Evolutionary conservation across 305 asterid genomes (phyloP).

Genomic region (Fraxinus platypoda): DNA sequence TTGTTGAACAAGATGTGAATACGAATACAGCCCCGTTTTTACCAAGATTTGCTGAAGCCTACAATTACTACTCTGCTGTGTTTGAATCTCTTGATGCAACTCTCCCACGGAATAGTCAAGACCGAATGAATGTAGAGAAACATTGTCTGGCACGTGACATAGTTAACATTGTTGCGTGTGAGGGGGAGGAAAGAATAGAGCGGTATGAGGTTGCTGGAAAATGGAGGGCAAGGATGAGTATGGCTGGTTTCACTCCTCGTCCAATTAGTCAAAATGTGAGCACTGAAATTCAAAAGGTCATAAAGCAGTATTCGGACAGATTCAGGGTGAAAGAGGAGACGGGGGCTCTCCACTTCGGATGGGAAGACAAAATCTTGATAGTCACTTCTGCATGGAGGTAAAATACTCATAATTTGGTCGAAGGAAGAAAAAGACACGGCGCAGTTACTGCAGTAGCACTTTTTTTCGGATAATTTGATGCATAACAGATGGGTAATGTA

Average conservation of each 20-base stretch:
- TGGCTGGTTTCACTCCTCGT: conserved; percentile 78
- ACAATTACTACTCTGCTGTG: conserved; percentile 69
- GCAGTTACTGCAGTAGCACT: conserved; percentile 1
- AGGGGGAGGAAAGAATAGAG: conserved; percentile 88
- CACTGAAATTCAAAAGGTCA: conserved; percentile 50
- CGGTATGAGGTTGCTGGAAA: conserved; percentile 93
- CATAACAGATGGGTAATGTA: conserved; percentile 3
- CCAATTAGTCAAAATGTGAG: conserved; percentile 62
- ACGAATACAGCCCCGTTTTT: conserved; percentile 85
- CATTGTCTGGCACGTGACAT: conserved; percentile 96
- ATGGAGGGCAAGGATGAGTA: conserved; percentile 95
- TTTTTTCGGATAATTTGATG: background rate
- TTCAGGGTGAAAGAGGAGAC: conserved; percentile 66
- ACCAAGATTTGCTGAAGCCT: conserved; percentile 76
- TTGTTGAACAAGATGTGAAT: conserved; percentile 86
- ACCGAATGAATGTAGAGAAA: conserved; percentile 79
- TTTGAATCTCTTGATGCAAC: conserved; percentile 86
- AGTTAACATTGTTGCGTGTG: conserved; percentile 80
- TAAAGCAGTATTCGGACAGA: conserved; percentile 63
- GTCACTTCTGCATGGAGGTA: conserved; percentile 81
- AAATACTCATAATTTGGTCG: background rate
- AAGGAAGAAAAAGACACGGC: background rate
- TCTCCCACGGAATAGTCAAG: conserved; percentile 68
- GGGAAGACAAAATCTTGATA: conserved; percentile 81
- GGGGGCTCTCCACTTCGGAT: conserved; percentile 78